A percentile compares a stretch with the other conserved stretches of the same genome.
Conservation (phyloP, 208 protist genomes). For the Trypanosoma theileri region DNA sequence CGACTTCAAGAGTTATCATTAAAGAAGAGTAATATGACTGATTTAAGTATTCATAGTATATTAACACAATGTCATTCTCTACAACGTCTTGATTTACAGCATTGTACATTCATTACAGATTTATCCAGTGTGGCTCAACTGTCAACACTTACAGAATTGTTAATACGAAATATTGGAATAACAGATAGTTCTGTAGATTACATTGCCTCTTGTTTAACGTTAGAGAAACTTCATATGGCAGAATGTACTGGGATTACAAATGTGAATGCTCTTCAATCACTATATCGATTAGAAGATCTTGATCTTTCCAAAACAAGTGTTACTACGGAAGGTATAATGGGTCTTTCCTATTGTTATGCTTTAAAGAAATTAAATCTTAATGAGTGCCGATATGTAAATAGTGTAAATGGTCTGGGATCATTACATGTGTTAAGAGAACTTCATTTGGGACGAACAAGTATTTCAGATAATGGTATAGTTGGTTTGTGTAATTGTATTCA, state of each 20-base stretch:
- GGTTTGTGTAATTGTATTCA: conserved; percentile 45
- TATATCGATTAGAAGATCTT: conserved; percentile 43
- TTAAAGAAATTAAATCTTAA: conserved; percentile 54
- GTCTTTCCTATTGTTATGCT: conserved; percentile 43
- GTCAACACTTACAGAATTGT: conserved; percentile 35
- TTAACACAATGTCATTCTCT: conserved; percentile 20
- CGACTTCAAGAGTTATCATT: conserved; percentile 19
- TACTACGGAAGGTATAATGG: conserved; percentile 53
- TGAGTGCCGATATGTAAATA: conserved; percentile 64
- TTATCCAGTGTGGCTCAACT: conserved; percentile 36
- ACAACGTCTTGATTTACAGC: conserved; percentile 45
- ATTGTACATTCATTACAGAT: conserved; percentile 42
- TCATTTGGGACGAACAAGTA: conserved; percentile 47
- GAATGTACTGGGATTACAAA: conserved; percentile 59
- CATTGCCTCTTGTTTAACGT: conserved; percentile 35
- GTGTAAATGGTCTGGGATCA: conserved; percentile 53
- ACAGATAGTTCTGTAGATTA: conserved; percentile 42
- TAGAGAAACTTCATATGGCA: conserved; percentile 49
- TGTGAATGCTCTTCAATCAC: conserved; percentile 41
- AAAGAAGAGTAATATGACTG: conserved; percentile 23
- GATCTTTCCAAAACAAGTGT: conserved; percentile 57
- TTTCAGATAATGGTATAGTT: conserved; percentile 50
- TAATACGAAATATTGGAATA: conserved; percentile 45
- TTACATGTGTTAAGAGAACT: conserved; percentile 53
- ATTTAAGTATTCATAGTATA: conserved; percentile 7